phyloP scores from a whole-genome alignment of 495 filamentous ascomycete species.

The Aspergillus asperescens region DNA sequence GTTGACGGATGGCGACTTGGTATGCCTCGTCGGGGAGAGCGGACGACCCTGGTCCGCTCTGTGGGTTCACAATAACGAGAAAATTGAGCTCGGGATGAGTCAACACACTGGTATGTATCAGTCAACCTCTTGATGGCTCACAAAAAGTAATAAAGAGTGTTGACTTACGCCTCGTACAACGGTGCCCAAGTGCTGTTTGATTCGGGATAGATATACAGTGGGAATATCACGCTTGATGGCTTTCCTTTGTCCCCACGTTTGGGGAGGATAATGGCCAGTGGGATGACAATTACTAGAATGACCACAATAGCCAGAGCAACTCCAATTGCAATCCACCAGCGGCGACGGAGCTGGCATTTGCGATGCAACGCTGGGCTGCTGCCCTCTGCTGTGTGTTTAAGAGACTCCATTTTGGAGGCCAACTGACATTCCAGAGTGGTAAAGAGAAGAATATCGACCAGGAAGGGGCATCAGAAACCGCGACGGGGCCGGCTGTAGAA shows the following conservation, averaged over 20 bases:
- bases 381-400: background rate
- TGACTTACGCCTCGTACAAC: slow-evolving; percentile 27
- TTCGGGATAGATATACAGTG: slow-evolving; percentile 47
- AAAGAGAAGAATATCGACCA: background rate
- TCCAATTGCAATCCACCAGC: slow-evolving; percentile 12
- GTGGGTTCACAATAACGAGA: slow-evolving; percentile 45
- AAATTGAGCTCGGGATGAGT: slow-evolving; percentile 32
- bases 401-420: slow-evolving; percentile 3
- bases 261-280: slow-evolving; percentile 12
- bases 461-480: no score
- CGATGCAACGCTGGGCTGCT: background rate
- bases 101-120: slow-evolving; percentile 15
- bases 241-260: slow-evolving; percentile 3
- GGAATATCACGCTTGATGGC: slow-evolving; percentile 39
- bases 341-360: slow-evolving; percentile 7
- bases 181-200: slow-evolving; percentile 38
- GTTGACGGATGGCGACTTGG: slow-evolving; percentile 29
- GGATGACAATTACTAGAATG: slow-evolving; percentile 17
- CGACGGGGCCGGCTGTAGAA: background rate
- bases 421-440: background rate
- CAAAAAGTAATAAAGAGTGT: background rate
- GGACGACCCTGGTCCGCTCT: slow-evolving; percentile 38
- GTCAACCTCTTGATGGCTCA: no score
- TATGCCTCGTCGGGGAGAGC: slow-evolving; percentile 28
- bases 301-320: slow-evolving; percentile 7